Base-by-base conservation (phyloP, 2,329 filamentous ascomycete species). In the Rutstroemia sp. region DNA sequence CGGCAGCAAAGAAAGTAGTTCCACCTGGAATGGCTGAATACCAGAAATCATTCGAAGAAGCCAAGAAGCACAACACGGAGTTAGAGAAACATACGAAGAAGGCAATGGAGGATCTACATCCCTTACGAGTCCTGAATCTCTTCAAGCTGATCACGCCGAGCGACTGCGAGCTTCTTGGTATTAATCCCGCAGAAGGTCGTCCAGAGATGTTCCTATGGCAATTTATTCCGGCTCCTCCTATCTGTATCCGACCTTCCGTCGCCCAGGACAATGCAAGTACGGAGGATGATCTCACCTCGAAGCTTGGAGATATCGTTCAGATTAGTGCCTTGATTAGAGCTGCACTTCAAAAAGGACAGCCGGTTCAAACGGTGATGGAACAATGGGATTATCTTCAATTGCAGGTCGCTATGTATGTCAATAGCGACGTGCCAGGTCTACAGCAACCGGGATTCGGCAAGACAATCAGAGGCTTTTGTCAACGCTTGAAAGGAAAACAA, bases 191-290 rank as follows among this genome's bases (percentile, higher is more conserved):
- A 14, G 91, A 96, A 65, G 90, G 90, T 10, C 82, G 92, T 17
- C 94, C 94, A 0, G 94, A 99, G 70, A 95, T 95, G 84, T 95
- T 97, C 70, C 83, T 99, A 46, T 99, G 94, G 94, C 92, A 96
- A 68, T 95, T 91, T 67, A 80, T 99, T 38, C 94, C 94, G 1
- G 92, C 92, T 0, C 92, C 94, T 1, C 94, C 94, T 0, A 89
- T 97, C 5, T 95, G 90, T 64, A 95, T 99, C 65, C 82, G 94
- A 58, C 94, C 94, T 0, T 96, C 92, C 0, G 94, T 99, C 17
- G 87, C 87, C 30, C 94, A 97, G 71, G 94, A 97, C 61, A 89
- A 84, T 58, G 88, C 92, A 3, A 96, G 89, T 62, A 99, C 89
- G 19, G 94, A 99, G 71, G 94, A 99, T 68, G 94, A 99, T 66